phyloP scores from a whole-genome alignment of 140 eudicot species.

The Erigeron philadelphicus region DNA sequence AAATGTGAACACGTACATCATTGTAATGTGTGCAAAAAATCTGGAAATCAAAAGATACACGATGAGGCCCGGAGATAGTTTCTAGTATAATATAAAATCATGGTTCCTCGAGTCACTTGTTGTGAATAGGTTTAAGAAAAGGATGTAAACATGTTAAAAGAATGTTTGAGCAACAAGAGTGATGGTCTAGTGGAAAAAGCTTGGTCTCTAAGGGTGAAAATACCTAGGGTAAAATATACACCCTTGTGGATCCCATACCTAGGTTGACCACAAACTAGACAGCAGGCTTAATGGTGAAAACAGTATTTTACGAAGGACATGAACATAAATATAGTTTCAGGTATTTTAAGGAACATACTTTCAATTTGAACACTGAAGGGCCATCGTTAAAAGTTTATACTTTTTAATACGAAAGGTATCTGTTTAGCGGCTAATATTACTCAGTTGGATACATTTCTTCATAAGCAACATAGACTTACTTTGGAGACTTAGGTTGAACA shows the following conservation, averaged over 20 bases:
- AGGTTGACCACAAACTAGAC: too few species aligned
- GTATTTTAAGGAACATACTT: too few species aligned
- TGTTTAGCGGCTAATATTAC: not conserved
- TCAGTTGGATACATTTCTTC: not conserved
- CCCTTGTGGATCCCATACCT: too few species aligned
- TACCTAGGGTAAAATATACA: too few species aligned
- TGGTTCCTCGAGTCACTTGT: not conserved
- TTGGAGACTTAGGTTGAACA: slow-evolving; percentile 42
- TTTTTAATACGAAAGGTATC: not conserved
- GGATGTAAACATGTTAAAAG: too few species aligned
- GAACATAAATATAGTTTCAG: not conserved
- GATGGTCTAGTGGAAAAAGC: too few species aligned
- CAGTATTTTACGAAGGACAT: not conserved
- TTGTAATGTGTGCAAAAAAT: slow-evolving; percentile 50
- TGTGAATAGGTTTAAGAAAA: too few species aligned
- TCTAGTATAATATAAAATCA: not conserved
- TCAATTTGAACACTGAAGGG: too few species aligned
- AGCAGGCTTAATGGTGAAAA: not conserved
- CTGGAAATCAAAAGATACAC: slow-evolving; percentile 28
- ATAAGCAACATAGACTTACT: slow-evolving; percentile 31
- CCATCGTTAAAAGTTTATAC: too few species aligned
- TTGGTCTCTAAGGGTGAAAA: too few species aligned
- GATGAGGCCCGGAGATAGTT: not conserved
- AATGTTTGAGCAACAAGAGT: too few species aligned
- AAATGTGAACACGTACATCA: slow-evolving; percentile 55